Evolutionary conservation across 2,329 filamentous ascomycete genomes (phyloP).

Genomic region (Thelonectria rubi): DNA sequence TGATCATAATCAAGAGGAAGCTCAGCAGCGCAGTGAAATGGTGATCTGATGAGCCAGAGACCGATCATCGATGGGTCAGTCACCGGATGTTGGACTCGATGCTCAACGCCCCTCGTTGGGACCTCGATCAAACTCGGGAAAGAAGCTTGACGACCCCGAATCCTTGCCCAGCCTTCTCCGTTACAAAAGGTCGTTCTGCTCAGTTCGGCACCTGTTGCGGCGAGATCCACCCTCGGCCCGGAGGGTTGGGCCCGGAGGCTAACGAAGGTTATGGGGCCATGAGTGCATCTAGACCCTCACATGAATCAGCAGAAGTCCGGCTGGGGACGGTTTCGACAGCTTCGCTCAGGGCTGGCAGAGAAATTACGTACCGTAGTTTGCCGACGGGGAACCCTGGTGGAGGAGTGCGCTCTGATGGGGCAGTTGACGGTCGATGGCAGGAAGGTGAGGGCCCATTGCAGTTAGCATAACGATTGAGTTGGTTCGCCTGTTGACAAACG

Average conservation of each 20-base stretch:
- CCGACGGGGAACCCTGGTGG: conserved; percentile 3
- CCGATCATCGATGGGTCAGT: conserved; percentile 7
- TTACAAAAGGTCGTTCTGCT: conserved; percentile 20
- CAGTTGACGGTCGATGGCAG: background rate
- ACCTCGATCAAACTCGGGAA: conserved; percentile 1
- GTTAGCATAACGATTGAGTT: background rate
- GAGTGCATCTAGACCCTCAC: conserved; percentile 28
- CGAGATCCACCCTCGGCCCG: conserved; percentile 31
- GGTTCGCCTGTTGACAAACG: conserved; percentile 1
- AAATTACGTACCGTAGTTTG: conserved; percentile 21
- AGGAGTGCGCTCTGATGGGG: background rate
- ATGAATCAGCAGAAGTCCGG: conserved; percentile 25
- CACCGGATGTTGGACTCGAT: conserved; percentile 4
- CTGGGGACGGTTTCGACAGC: conserved; percentile 14
- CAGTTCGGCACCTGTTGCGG: conserved; percentile 25
- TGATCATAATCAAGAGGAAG: conserved; percentile 25
- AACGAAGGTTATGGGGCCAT: conserved; percentile 19
- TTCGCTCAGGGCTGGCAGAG: conserved; percentile 14
- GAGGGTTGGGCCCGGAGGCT: conserved; percentile 34
- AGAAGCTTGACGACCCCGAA: conserved; percentile 9
- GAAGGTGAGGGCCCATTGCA: background rate
- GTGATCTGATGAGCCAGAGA: conserved; percentile 11
- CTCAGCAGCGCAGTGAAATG: conserved; percentile 34
- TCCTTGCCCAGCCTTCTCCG: conserved; percentile 11
- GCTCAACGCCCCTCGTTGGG: background rate